These are phyloP conservation scores for Eucalyptus marginata DNA, from an alignment of 345 rosid species.

Conservation along the genomic window DNA sequence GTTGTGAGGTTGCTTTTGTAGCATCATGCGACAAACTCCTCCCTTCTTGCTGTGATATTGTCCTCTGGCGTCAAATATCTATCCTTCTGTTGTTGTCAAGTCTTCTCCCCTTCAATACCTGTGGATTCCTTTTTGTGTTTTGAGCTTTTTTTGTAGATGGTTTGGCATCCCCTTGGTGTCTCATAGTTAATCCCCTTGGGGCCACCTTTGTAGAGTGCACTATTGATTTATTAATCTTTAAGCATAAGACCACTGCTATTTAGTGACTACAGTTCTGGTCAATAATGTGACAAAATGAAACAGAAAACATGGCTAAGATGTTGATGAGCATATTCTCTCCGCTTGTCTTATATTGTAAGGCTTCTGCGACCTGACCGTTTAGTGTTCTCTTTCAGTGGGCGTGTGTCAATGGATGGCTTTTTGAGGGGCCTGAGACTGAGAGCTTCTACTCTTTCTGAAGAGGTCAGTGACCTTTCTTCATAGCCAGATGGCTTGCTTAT, in stretches of 20 bases:
- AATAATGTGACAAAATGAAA: not conserved
- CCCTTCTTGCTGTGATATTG: not conserved
- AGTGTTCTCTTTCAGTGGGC: slow-evolving; percentile 47
- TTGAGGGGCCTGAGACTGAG: slow-evolving; percentile 45
- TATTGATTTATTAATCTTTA: not conserved
- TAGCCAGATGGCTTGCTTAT: not conserved
- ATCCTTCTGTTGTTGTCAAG: not conserved
- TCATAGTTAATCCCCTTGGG: not conserved
- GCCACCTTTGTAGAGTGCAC: not conserved
- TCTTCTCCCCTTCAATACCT: not conserved
- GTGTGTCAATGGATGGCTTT: slow-evolving; percentile 47
- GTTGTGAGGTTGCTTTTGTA: not conserved
- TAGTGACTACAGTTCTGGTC: not conserved
- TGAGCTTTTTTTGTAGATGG: not conserved
- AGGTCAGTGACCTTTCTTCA: slow-evolving; percentile 27
- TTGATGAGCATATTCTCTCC: not conserved
- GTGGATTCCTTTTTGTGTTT: not conserved
- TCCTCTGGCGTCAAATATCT: not conserved
- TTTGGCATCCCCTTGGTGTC: not conserved
- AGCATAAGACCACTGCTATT: not conserved
- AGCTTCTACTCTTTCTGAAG: slow-evolving; percentile 47
- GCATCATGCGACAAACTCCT: not conserved
- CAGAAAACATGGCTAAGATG: not conserved
- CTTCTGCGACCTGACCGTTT: not conserved
- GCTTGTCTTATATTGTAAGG: not conserved